phyloP scores from a whole-genome alignment of 768 basidiomycete species.

The Neoboletus brunneissimus region DNA sequence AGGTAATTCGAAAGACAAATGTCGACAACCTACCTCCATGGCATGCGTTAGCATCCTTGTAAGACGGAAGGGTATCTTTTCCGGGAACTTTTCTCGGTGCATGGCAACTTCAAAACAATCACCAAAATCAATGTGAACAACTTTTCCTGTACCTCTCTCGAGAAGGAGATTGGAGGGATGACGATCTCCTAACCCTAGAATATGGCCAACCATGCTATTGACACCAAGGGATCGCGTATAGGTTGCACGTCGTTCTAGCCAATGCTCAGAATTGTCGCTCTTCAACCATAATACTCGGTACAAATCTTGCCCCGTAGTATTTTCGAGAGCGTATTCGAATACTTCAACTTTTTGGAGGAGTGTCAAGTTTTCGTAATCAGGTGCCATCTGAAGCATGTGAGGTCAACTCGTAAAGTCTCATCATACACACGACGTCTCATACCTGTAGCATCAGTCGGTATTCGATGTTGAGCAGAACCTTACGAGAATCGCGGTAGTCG shows the following conservation, averaged over 20 bases:
- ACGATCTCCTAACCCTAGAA: slow-evolving; percentile 94
- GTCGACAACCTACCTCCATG: slow-evolving; percentile 75
- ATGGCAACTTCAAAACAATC: slow-evolving; percentile 99
- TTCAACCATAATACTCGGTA: slow-evolving; percentile 97
- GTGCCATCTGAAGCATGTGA: slow-evolving; percentile 75
- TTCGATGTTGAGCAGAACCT: slow-evolving; percentile 96
- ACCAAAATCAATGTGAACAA: slow-evolving; percentile 96
- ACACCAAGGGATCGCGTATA: slow-evolving; percentile 95
- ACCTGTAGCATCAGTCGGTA: slow-evolving; percentile 99
- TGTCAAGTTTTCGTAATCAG: slow-evolving; percentile 93
- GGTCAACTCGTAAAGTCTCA: slow-evolving; percentile 1
- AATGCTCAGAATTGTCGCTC: slow-evolving; percentile 92
- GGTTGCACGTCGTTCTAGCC: slow-evolving; percentile 93
- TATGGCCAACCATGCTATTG: slow-evolving; percentile 98
- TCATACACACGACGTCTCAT: slow-evolving; percentile 65
- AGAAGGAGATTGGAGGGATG: slow-evolving; percentile 95
- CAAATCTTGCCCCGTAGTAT: slow-evolving; percentile 96
- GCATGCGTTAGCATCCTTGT: slow-evolving; percentile 98
- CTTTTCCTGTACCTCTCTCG: slow-evolving; percentile 87
- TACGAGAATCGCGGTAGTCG: slow-evolving; percentile 93
- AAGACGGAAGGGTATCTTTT: slow-evolving; percentile 96
- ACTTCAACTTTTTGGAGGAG: slow-evolving; percentile 98
- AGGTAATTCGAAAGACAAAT: not conserved
- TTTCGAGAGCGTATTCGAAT: slow-evolving; percentile 97
- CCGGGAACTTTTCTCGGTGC: slow-evolving; percentile 98